Evolutionary conservation across 2,329 filamentous ascomycete genomes (phyloP).

Genomic region (Sordariomycetes sp.): DNA sequence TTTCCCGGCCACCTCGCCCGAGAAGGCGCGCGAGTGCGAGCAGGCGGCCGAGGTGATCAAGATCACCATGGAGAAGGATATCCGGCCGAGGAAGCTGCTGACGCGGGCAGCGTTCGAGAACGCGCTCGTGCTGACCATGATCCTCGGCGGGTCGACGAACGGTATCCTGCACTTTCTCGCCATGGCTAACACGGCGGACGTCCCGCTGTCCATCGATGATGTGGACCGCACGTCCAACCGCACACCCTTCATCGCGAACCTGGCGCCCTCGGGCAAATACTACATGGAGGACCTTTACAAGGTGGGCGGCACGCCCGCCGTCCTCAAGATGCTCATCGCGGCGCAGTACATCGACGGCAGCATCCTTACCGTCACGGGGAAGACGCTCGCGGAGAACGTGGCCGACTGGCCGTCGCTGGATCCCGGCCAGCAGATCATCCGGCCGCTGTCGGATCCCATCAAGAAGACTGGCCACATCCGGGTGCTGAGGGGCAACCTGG

Average conservation of each 20-base stretch:
- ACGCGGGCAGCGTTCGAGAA: constrained; percentile 79
- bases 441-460: constrained; percentile 60
- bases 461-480: constrained; percentile 81
- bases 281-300: constrained; percentile 83
- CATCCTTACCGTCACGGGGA: constrained; percentile 74
- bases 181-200: constrained; percentile 78
- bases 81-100: constrained; percentile 69
- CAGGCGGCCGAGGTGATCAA: constrained; percentile 71
- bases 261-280: constrained; percentile 75
- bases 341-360: constrained; percentile 64
- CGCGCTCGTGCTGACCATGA: constrained; percentile 82
- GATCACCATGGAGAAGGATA: constrained; percentile 70
- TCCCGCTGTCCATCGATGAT: constrained; percentile 69
- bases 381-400: constrained; percentile 74
- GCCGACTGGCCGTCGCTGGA: constrained; percentile 65
- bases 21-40: constrained; percentile 80
- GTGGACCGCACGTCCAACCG: constrained; percentile 72
- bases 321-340: constrained; percentile 77
- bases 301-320: constrained; percentile 74
- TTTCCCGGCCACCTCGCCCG: constrained; percentile 67
- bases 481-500: constrained; percentile 78
- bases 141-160: constrained; percentile 83
- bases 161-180: constrained; percentile 81
- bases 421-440: constrained; percentile 73
- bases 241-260: constrained; percentile 76